phyloP scores from a whole-genome alignment of 345 rosid genomes.

The Rubroshorea leprosula region DNA sequence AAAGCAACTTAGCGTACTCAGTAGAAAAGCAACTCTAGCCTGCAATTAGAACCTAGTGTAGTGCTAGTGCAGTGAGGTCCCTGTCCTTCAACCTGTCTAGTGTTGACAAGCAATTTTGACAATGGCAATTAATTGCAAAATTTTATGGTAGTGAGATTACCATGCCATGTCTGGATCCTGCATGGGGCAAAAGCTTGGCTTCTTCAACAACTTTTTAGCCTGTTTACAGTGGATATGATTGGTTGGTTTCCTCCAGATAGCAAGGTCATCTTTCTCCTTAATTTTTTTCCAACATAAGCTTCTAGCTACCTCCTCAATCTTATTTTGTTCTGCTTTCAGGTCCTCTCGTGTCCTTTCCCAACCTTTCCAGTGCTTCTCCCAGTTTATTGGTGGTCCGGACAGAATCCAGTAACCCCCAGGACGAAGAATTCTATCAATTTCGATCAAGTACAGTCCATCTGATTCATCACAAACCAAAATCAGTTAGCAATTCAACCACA shows the following conservation, averaged over 20 bases:
- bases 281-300: conserved; percentile 88
- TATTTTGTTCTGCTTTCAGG: conserved; percentile 50
- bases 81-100: no score
- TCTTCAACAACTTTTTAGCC: conserved; percentile 45
- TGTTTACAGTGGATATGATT: conserved; percentile 72
- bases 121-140: background rate
- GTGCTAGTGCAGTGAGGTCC: no score
- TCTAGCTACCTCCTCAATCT: conserved; percentile 52
- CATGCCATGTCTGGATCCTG: conserved; percentile 79
- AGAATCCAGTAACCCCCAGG: conserved; percentile 95
- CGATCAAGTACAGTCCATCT: conserved; percentile 80
- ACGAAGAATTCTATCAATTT: conserved; percentile 75
- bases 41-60: background rate
- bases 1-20: conserved; percentile 9
- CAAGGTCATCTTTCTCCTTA: conserved; percentile 55
- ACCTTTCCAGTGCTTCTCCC: conserved; percentile 77
- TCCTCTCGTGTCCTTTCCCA: conserved; percentile 68
- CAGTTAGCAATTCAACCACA: background rate
- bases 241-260: conserved; percentile 84
- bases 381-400: conserved; percentile 90
- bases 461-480: conserved; percentile 5
- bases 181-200: conserved; percentile 54
- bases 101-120: background rate
- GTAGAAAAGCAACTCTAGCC: background rate
- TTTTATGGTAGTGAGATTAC: conserved; percentile 24